phyloP scores from a whole-genome alignment of 202 grass and related monocot genomes.

The Elaeis oleifera region DNA sequence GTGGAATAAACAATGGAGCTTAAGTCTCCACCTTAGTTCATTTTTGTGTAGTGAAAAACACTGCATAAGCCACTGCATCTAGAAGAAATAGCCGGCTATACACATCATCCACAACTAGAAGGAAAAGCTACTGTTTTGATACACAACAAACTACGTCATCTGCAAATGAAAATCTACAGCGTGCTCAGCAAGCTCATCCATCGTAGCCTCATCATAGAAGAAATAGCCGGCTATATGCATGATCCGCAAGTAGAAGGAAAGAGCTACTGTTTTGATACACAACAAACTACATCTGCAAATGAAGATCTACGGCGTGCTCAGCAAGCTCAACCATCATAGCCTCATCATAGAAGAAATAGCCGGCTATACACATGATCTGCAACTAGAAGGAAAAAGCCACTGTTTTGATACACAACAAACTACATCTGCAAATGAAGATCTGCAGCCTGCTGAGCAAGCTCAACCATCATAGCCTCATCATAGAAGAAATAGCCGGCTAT shows the following conservation, averaged over 20 bases:
- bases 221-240: too few species aligned
- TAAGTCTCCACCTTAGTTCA: too few species aligned
- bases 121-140: too few species aligned
- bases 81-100: too few species aligned
- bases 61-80: too few species aligned
- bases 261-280: too few species aligned
- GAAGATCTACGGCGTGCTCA: slow-evolving; percentile 78
- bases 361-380: too few species aligned
- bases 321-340: slow-evolving; percentile 94
- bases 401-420: background rate
- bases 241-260: too few species aligned
- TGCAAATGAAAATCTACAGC: slow-evolving; percentile 76
- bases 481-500: slow-evolving; percentile 32
- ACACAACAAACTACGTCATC: slow-evolving; percentile 43
- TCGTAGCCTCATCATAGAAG: slow-evolving; percentile 37
- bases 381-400: too few species aligned
- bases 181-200: slow-evolving; percentile 87
- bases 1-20: too few species aligned
- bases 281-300: slow-evolving; percentile 63
- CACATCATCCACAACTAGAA: too few species aligned
- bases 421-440: slow-evolving; percentile 84
- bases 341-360: slow-evolving; percentile 61
- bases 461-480: slow-evolving; percentile 92
- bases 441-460: slow-evolving; percentile 87
- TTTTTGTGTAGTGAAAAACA: too few species aligned